Evolutionary conservation across 352 stramenopile species (phyloP).

Genomic region (Discostella stelligera): DNA sequence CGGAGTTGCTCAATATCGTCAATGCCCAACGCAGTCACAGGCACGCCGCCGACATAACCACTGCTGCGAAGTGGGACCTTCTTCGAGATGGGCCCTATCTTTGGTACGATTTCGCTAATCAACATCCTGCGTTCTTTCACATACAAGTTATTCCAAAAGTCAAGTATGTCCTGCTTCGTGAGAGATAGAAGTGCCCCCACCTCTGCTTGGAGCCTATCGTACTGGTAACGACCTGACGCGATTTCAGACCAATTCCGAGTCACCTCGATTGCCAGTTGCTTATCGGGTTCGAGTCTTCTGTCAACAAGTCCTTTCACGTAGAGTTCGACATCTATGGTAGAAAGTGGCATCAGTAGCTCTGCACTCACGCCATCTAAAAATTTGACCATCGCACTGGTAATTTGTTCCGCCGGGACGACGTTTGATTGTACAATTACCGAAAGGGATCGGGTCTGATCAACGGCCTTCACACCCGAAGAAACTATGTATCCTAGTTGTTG

Average conservation of each 20-base stretch:
- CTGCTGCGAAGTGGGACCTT: slow-evolving; percentile 44
- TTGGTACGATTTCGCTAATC: slow-evolving; percentile 69
- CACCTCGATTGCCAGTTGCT: slow-evolving; percentile 66
- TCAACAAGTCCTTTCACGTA: slow-evolving; percentile 75
- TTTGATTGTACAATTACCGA: slow-evolving; percentile 75
- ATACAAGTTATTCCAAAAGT: slow-evolving; percentile 74
- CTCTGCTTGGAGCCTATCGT: slow-evolving; percentile 70
- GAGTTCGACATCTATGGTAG: slow-evolving; percentile 57
- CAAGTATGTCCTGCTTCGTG: slow-evolving; percentile 73
- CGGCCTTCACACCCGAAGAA: slow-evolving; percentile 59
- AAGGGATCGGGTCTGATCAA: slow-evolving; percentile 64
- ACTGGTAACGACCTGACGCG: slow-evolving; percentile 62
- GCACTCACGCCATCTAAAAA: slow-evolving; percentile 63
- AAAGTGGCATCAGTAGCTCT: slow-evolving; percentile 60
- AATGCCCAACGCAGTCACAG: slow-evolving; percentile 15
- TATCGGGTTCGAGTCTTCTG: slow-evolving; percentile 76
- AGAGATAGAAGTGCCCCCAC: slow-evolving; percentile 60
- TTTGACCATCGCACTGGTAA: slow-evolving; percentile 63
- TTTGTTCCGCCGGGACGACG: slow-evolving; percentile 51
- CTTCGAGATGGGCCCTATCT: slow-evolving; percentile 42
- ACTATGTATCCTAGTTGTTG: slow-evolving; percentile 82
- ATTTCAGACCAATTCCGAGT: slow-evolving; percentile 81
- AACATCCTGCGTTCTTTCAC: slow-evolving; percentile 57
- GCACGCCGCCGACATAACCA: slow-evolving; percentile 37
- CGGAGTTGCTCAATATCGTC: slow-evolving; percentile 41